These are phyloP conservation scores for Suillus occidentalis DNA, from an alignment of 768 basidiomycete genomes.

Conservation along the genomic window DNA sequence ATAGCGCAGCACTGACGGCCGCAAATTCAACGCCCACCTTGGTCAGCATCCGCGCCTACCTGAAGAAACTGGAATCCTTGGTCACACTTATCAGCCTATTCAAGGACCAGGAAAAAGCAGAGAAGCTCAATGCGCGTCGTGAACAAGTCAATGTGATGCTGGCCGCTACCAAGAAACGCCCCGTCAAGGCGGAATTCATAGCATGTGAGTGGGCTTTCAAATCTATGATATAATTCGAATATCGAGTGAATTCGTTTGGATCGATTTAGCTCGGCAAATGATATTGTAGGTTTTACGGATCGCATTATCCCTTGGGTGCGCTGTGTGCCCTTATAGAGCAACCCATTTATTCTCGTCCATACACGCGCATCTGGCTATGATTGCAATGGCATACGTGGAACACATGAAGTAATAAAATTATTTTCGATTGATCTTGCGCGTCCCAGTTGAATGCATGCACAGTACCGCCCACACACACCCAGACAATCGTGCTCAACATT, in stretches of 20 bases:
- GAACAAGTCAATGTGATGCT: background rate
- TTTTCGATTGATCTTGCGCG: too few species aligned
- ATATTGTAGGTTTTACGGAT: constrained; percentile 42
- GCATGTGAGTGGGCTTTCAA: constrained; percentile 38
- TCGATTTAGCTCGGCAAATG: background rate
- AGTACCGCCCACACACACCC: background rate
- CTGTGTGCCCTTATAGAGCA: constrained; percentile 61
- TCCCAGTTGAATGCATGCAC: background rate
- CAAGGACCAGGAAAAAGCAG: background rate
- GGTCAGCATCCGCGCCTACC: background rate
- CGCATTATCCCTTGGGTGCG: constrained; percentile 62
- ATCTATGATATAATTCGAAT: constrained; percentile 65
- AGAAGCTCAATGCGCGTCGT: background rate
- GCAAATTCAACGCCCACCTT: background rate
- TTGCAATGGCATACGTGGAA: constrained; percentile 39
- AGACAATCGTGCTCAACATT: background rate
- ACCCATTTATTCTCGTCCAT: constrained; percentile 55
- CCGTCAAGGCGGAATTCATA: background rate
- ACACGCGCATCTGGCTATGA: constrained; percentile 50
- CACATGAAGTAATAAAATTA: background rate
- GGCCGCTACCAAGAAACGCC: background rate
- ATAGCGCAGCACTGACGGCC: background rate
- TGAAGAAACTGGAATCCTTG: background rate
- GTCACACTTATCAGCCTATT: background rate
- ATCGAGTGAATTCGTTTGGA: constrained; percentile 33